Evolutionary conservation across 805 yeast genomes (phyloP), one percentile per base, ranked within the genome.

Genomic region (Starmerella stigmatis): DNA sequence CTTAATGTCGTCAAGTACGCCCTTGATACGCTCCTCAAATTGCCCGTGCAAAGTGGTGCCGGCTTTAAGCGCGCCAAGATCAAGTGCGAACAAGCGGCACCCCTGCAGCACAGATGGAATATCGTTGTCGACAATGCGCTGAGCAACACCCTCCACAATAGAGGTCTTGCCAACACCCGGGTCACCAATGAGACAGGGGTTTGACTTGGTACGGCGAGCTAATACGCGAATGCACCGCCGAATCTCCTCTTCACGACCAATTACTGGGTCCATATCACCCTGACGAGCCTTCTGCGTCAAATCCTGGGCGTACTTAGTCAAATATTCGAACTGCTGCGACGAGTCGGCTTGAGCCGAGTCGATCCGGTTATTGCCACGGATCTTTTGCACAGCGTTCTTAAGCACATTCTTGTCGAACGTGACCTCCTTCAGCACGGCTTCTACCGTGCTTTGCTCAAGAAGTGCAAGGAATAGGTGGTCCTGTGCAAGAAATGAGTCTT

Each of bases 81-180:
- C 98, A 50, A 92, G 72, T 15, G 96, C 83, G 62, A 80, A 89
- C 45, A 92, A 70, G 52, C 80, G 78, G 52, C 94, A 79, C 47
- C 78, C 78, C 49, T 83, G 82, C 54, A 92, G 71, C 51, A 89
- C 85, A 21, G 78, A 75, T 34, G 98, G 98, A 13, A 92, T 95
- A 65, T 92, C 98, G 52, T 84, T 84, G 60, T 92, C 96, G 49
- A 92, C 78, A 52, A 92, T 86, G 67, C 98, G 75, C 66, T 89
- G 97, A 11, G 98, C 97, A 46, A 92, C 96, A 59, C 97, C 98
- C 68, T 92, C 98, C 43, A 92, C 95, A 57, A 92, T 89, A 25
- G 94, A 84, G 30, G 98, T 92, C 69, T 92, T 92, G 73, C 98
- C 98, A 44, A 92, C 96, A 77, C 98, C 98, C 33, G 98, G 96